These are phyloP conservation scores for Trichoderma breve DNA, from an alignment of 2,329 filamentous ascomycete species.

Conservation along the genomic window DNA sequence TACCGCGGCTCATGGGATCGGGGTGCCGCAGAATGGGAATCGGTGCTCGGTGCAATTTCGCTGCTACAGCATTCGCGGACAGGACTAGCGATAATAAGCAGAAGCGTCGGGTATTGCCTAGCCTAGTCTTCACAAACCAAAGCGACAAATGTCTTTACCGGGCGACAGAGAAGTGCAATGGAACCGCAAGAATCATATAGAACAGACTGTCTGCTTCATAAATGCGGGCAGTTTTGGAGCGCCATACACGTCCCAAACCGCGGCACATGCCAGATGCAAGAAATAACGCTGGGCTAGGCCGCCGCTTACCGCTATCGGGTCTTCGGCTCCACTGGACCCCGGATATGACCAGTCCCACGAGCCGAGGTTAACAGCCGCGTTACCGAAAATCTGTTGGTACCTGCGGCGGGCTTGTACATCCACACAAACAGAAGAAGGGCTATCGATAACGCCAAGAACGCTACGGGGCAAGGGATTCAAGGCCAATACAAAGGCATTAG, in stretches of 20 bases:
- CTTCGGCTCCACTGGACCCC: slow-evolving; percentile 12
- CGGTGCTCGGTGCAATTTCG: not conserved
- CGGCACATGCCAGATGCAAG: slow-evolving; percentile 15
- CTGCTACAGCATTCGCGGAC: not conserved
- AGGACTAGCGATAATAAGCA: not conserved
- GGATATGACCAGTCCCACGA: not conserved
- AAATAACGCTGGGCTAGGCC: slow-evolving; percentile 9
- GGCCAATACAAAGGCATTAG: not conserved
- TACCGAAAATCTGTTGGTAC: not conserved
- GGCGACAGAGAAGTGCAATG: not conserved
- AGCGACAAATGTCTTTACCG: not conserved
- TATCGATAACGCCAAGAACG: slow-evolving; percentile 11
- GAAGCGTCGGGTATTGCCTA: not conserved
- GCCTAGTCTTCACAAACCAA: not conserved
- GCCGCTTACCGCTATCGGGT: slow-evolving; percentile 7
- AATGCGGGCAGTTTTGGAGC: not conserved
- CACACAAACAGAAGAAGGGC: not conserved
- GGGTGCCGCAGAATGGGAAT: slow-evolving; percentile 1
- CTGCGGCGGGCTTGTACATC: not conserved
- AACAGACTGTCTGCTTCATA: not conserved
- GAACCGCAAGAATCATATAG: slow-evolving; percentile 7
- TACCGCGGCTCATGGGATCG: slow-evolving; percentile 13
- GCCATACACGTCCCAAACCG: not conserved
- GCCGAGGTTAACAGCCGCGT: slow-evolving; percentile 15
- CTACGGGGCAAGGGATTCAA: slow-evolving; percentile 11